phyloP scores from a whole-genome alignment of 805 yeast genomes.

The Pichia gijzeniarum region DNA sequence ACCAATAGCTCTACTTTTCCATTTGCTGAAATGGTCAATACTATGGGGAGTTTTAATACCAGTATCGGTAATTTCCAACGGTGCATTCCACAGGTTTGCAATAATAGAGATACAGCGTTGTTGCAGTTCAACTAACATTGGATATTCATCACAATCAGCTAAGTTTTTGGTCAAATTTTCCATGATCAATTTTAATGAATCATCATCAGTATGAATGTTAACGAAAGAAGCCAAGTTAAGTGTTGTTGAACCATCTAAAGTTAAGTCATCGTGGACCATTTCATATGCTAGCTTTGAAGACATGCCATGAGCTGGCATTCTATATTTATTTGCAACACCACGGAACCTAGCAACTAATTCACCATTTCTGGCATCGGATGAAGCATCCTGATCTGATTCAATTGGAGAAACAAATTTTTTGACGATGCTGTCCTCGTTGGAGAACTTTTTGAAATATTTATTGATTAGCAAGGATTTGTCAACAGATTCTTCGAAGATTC shows the following conservation, averaged over 20 bases:
- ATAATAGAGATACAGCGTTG: slow-evolving; percentile 77
- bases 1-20: slow-evolving; percentile 50
- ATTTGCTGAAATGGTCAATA: slow-evolving; percentile 3
- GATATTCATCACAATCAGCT: slow-evolving; percentile 93
- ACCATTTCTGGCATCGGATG: not conserved
- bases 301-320: slow-evolving; percentile 53
- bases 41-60: slow-evolving; percentile 15
- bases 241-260: slow-evolving; percentile 78
- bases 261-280: slow-evolving; percentile 64
- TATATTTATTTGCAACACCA: slow-evolving; percentile 46
- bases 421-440: slow-evolving; percentile 12
- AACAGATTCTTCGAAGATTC: slow-evolving; percentile 23
- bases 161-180: slow-evolving; percentile 81
- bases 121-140: slow-evolving; percentile 73
- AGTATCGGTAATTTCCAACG: slow-evolving; percentile 24
- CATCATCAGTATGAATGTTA: slow-evolving; percentile 60
- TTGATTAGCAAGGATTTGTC: slow-evolving; percentile 10
- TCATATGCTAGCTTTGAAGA: slow-evolving; percentile 48
- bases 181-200: slow-evolving; percentile 44
- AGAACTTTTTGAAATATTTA: slow-evolving; percentile 17
- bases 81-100: slow-evolving; percentile 77
- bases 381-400: not conserved
- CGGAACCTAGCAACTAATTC: slow-evolving; percentile 24
- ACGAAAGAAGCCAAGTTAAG: slow-evolving; percentile 87
- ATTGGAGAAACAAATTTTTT: not conserved